A percentile compares a stretch with the other conserved stretches of the same genome.
Evolutionary conservation across 352 stramenopile genomes (phyloP).

Genomic region (Phytophthora pisi): DNA sequence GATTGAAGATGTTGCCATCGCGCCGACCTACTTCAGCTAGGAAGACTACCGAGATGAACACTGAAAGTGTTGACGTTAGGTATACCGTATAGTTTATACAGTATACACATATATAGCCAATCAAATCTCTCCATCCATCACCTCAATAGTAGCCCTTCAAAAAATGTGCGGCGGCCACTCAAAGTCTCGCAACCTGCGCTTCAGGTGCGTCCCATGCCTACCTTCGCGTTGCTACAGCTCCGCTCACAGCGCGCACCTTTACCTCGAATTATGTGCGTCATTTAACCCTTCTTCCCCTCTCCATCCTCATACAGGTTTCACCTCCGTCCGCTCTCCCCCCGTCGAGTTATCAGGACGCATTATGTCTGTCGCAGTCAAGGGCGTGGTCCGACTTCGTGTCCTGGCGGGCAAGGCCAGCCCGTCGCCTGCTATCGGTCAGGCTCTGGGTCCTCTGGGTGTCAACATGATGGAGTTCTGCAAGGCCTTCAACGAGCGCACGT

Average conservation of each 20-base stretch:
- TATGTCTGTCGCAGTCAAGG: constrained; percentile 69
- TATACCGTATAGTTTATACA: not conserved
- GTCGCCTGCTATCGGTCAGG: constrained; percentile 89
- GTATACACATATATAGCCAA: constrained; percentile 7
- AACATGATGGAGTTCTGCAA: constrained; percentile 99
- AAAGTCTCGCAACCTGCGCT: constrained; percentile 23
- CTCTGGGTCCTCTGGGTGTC: constrained; percentile 96
- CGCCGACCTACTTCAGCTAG: constrained; percentile 72
- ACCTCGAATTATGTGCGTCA: not conserved
- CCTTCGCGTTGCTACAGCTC: constrained; percentile 10
- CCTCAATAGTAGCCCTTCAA: constrained; percentile 21
- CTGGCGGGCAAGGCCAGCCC: constrained; percentile 84
- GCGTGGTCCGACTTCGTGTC: constrained; percentile 87
- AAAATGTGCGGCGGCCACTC: constrained; percentile 33
- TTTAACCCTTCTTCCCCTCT: constrained; percentile 19
- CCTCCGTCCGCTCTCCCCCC: constrained; percentile 1
- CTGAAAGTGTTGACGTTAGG: no score
- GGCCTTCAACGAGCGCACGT: constrained; percentile 97
- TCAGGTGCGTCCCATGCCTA: constrained; percentile 16
- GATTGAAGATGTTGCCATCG: constrained; percentile 80
- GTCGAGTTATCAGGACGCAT: constrained; percentile 18
- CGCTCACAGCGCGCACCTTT: not conserved
- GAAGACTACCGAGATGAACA: not conserved
- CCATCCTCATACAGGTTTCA: constrained; percentile 11
- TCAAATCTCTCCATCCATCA: not conserved